phyloP scores from a whole-genome alignment of 208 protist species.

The Herpetomonas muscarum region DNA sequence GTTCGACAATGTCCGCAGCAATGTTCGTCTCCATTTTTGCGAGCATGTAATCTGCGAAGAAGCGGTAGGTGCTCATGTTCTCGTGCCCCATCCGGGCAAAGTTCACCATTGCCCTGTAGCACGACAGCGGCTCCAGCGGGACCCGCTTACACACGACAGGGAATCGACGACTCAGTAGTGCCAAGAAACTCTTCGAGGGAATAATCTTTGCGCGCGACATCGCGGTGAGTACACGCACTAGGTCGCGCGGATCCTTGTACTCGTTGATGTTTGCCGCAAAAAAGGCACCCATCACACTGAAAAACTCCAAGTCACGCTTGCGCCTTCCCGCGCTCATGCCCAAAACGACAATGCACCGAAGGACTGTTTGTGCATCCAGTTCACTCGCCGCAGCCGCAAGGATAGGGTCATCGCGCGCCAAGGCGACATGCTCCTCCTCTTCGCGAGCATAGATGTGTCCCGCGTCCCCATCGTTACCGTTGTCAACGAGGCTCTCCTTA shows the following conservation, averaged over 20 bases:
- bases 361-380: slow-evolving; percentile 35
- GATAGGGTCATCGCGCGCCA: slow-evolving; percentile 23
- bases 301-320: slow-evolving; percentile 74
- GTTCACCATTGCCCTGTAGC: slow-evolving; percentile 66
- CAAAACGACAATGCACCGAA: slow-evolving; percentile 58
- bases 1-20: slow-evolving; percentile 25
- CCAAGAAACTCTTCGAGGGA: slow-evolving; percentile 57
- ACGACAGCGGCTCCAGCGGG: slow-evolving; percentile 41
- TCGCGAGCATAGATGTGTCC: not conserved
- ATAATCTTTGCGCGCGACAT: slow-evolving; percentile 72
- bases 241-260: slow-evolving; percentile 53
- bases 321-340: slow-evolving; percentile 62
- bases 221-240: slow-evolving; percentile 66
- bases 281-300: slow-evolving; percentile 59
- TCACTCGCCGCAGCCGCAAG: slow-evolving; percentile 32
- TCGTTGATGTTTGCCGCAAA: slow-evolving; percentile 57
- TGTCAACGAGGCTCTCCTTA: not conserved
- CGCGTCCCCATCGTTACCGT: not conserved
- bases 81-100: slow-evolving; percentile 61
- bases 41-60: slow-evolving; percentile 63
- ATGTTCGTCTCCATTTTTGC: slow-evolving; percentile 42
- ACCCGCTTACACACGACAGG: slow-evolving; percentile 56
- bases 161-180: slow-evolving; percentile 50
- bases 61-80: slow-evolving; percentile 70
- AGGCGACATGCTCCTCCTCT: not conserved